phyloP scores from a whole-genome alignment of 2,329 filamentous ascomycete species.

The Trichoderma polysporum region DNA sequence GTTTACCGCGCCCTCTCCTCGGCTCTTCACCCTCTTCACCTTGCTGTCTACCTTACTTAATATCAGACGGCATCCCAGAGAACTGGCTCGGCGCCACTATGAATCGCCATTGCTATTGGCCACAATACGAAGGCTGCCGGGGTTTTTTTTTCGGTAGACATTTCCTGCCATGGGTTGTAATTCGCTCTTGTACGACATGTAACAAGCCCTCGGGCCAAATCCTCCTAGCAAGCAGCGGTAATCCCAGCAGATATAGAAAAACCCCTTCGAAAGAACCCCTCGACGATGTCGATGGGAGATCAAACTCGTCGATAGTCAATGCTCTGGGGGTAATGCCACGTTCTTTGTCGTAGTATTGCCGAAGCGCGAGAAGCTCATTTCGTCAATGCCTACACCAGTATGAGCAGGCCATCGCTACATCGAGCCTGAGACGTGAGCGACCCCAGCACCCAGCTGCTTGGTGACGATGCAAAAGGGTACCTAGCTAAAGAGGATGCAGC shows the following conservation, averaged over 20 bases:
- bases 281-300: neutral
- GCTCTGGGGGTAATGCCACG: neutral
- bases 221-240: neutral
- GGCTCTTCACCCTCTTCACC: neutral
- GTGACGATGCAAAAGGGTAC: neutral
- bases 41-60: neutral
- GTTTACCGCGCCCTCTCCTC: neutral
- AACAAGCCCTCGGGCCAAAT: neutral
- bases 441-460: too few species aligned
- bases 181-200: neutral
- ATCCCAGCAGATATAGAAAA: neutral
- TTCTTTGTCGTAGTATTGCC: neutral
- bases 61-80: neutral
- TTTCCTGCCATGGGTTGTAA: too few species aligned
- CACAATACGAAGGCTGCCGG: too few species aligned
- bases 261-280: neutral
- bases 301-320: neutral
- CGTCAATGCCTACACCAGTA: neutral
- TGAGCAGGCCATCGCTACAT: neutral
- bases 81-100: neutral
- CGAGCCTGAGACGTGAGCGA: neutral
- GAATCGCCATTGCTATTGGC: too few species aligned
- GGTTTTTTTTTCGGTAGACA: neutral
- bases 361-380: neutral
- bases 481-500: neutral